A percentile compares a stretch with the other conserved stretches of the same genome.
Evolutionary conservation across 225 moss, liverwort and hornwort genomes (phyloP).

Genomic region (Physcomitrium patens): DNA sequence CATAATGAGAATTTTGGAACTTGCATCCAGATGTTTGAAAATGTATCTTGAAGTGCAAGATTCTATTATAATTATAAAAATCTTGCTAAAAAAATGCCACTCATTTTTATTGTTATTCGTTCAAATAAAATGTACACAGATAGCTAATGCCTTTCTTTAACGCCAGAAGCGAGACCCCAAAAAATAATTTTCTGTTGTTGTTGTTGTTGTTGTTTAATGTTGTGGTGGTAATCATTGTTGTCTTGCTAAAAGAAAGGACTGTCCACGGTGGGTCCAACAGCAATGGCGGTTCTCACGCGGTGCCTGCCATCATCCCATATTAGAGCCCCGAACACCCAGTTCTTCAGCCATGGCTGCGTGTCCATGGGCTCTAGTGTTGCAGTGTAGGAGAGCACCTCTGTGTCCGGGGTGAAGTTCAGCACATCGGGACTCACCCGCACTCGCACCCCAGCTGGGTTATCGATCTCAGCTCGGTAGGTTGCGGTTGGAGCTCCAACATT

Average conservation of each 20-base stretch:
- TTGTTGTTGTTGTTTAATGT: too few species aligned
- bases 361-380: slow-evolving; percentile 38
- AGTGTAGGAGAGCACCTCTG: slow-evolving; percentile 29
- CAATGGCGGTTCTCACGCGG: slow-evolving; percentile 43
- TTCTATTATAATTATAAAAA: too few species aligned
- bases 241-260: slow-evolving; percentile 10
- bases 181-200: too few species aligned
- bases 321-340: slow-evolving; percentile 47
- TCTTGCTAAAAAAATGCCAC: too few species aligned
- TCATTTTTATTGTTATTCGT: too few species aligned
- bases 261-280: slow-evolving; percentile 39
- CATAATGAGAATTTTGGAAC: too few species aligned
- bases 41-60: too few species aligned
- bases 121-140: too few species aligned
- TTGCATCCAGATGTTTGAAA: too few species aligned
- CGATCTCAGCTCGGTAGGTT: slow-evolving; percentile 39
- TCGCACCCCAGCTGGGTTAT: slow-evolving; percentile 35
- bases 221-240: neutral
- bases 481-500: slow-evolving; percentile 44
- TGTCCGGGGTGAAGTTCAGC: slow-evolving; percentile 19
- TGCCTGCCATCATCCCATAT: slow-evolving; percentile 53
- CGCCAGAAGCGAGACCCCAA: too few species aligned
- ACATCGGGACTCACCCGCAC: slow-evolving; percentile 32
- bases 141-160: too few species aligned
- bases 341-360: slow-evolving; percentile 28